These are phyloP conservation scores for Symbiodinium natans DNA, from an alignment of 73 alveolate genomes.

Conservation along the genomic window DNA sequence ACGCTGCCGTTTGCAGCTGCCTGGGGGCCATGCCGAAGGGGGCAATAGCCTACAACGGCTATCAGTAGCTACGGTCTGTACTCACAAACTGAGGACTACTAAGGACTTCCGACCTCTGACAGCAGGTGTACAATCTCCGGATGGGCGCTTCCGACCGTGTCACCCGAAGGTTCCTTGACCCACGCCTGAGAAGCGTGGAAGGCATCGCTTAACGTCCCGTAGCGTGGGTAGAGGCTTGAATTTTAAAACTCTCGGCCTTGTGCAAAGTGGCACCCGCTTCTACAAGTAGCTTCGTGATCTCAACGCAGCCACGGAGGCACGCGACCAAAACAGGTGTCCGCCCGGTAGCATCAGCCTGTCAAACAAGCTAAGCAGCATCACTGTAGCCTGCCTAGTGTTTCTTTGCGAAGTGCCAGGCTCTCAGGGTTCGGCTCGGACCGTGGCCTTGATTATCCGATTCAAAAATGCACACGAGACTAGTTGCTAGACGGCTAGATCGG, in stretches of 20 bases:
- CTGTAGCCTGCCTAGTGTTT: too few species aligned
- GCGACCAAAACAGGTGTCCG: not conserved
- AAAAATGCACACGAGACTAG: too few species aligned
- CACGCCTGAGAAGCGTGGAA: not conserved
- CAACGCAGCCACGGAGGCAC: not conserved
- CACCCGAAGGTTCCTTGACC: not conserved
- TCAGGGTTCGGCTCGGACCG: too few species aligned
- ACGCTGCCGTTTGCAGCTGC: not conserved
- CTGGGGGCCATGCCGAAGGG: not conserved
- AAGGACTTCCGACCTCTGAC: not conserved
- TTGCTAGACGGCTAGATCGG: too few species aligned
- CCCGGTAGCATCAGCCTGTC: not conserved
- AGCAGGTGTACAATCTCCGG: not conserved
- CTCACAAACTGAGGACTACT: too few species aligned
- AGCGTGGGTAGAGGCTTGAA: too few species aligned
- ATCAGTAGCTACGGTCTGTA: too few species aligned
- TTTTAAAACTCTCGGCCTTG: not conserved
- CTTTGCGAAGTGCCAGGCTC: too few species aligned
- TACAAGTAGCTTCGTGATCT: not conserved
- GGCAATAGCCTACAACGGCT: too few species aligned
- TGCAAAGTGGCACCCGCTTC: not conserved
- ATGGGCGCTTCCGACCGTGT: not conserved
- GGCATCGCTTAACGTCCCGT: too few species aligned
- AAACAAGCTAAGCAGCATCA: too few species aligned
- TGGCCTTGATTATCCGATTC: too few species aligned